phyloP scores from a whole-genome alignment of 768 basidiomycete genomes.

The Grammothele lineata region DNA sequence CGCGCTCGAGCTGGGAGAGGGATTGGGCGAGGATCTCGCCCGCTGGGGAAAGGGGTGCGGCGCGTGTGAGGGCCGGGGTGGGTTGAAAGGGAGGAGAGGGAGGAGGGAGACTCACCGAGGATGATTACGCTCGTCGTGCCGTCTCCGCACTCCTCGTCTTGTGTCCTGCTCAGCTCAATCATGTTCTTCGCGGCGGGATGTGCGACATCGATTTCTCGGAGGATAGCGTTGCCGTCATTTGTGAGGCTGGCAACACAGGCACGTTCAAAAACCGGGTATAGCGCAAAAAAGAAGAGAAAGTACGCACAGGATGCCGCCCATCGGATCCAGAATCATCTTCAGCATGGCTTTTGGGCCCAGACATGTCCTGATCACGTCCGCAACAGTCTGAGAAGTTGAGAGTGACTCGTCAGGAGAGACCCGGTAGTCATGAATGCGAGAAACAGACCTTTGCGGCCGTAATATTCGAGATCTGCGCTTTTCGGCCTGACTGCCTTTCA shows the following conservation, averaged over 20 bases:
- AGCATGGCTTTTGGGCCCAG: slow-evolving; percentile 97
- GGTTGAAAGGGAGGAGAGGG: not conserved
- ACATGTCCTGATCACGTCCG: slow-evolving; percentile 97
- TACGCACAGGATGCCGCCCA: slow-evolving; percentile 95
- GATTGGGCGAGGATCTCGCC: slow-evolving; percentile 98
- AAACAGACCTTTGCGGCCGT: slow-evolving; percentile 85
- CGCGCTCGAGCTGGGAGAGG: slow-evolving; percentile 86
- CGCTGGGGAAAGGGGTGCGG: too few relatives aligned
- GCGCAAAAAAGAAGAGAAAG: too few relatives aligned
- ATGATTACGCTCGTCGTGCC: slow-evolving; percentile 99
- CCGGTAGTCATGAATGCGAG: not conserved
- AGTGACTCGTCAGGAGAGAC: too few relatives aligned
- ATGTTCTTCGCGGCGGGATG: slow-evolving; percentile 99
- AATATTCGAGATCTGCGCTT: slow-evolving; percentile 96
- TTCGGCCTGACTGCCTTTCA: slow-evolving; percentile 89
- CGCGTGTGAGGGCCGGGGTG: not conserved
- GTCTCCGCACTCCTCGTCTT: slow-evolving; percentile 98
- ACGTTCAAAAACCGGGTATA: too few relatives aligned
- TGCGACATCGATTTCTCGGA: slow-evolving; percentile 97
- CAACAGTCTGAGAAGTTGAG: slow-evolving; percentile 93
- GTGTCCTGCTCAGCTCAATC: slow-evolving; percentile 97
- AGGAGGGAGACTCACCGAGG: slow-evolving; percentile 54
- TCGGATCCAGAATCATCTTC: slow-evolving; percentile 99
- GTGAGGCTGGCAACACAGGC: slow-evolving; percentile 64
- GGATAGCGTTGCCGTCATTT: slow-evolving; percentile 98